Percentiles rank a stretch among this genome's conserved stretches.
phyloP scores from a whole-genome alignment of 805 yeast genomes.

The Schwanniomyces polymorphus region DNA sequence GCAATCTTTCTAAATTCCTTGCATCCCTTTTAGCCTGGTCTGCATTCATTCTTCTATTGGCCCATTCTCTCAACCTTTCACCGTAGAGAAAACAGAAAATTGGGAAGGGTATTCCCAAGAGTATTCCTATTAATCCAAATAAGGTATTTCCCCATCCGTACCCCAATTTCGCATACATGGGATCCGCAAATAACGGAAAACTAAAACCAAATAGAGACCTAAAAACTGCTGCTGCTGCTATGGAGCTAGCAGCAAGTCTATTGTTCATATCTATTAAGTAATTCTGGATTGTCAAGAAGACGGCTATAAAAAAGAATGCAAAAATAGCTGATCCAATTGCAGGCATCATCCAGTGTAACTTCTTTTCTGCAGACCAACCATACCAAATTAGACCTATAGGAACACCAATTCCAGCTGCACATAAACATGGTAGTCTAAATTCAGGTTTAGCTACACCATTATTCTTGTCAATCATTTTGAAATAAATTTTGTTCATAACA shows the following conservation, averaged over 20 bases:
- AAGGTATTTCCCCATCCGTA: constrained; percentile 74
- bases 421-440: constrained; percentile 53
- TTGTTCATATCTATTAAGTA: constrained; percentile 74
- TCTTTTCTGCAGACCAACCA: constrained; percentile 67
- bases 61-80: constrained; percentile 57
- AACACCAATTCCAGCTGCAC: constrained; percentile 49
- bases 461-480: constrained; percentile 36
- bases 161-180: constrained; percentile 56
- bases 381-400: constrained; percentile 67
- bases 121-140: constrained; percentile 56
- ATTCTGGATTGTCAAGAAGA: constrained; percentile 67
- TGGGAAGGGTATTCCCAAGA: constrained; percentile 69
- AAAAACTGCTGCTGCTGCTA: constrained; percentile 67
- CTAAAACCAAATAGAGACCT: constrained; percentile 68
- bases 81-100: constrained; percentile 57
- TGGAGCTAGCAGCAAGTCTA: constrained; percentile 64
- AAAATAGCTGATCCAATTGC: constrained; percentile 59
- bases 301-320: constrained; percentile 58
- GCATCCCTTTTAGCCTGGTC: constrained; percentile 48
- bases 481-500: constrained; percentile 41
- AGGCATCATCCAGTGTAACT: constrained; percentile 64
- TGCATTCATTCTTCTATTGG: constrained; percentile 48
- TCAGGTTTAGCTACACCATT: constrained; percentile 63
- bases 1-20: constrained; percentile 36
- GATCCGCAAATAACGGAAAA: constrained; percentile 64